A percentile compares a stretch with the other conserved stretches of the same genome.
Conservation (phyloP, 2,329 filamentous ascomycete genomes). For the Pseudocercospora fijiensis region DNA sequence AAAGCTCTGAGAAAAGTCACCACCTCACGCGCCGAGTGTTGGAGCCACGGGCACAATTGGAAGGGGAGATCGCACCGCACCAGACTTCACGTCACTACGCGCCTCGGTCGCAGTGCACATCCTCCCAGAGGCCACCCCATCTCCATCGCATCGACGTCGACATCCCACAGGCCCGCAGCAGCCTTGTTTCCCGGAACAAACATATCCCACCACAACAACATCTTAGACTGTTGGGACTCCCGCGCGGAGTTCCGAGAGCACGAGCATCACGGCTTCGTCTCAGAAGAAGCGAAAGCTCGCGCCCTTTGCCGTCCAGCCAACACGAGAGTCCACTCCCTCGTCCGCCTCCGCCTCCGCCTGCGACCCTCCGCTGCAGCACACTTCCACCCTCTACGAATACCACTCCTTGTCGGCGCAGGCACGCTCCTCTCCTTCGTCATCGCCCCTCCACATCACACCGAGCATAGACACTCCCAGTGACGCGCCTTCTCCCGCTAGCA, state of each 20-base stretch:
- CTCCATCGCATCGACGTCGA: neutral
- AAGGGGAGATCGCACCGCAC: neutral
- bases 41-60: neutral
- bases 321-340: constrained; percentile 5
- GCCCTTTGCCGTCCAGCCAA: constrained; percentile 27
- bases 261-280: constrained; percentile 29
- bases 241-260: constrained; percentile 14
- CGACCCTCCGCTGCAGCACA: constrained; percentile 17
- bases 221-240: neutral
- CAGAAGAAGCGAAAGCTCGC: constrained; percentile 50
- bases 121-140: neutral
- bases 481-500: constrained; percentile 25
- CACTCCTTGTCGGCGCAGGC: constrained; percentile 23
- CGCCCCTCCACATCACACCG: constrained; percentile 18
- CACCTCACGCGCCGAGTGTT: neutral
- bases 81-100: neutral
- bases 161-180: neutral
- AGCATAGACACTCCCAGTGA: constrained; percentile 18
- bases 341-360: constrained; percentile 4
- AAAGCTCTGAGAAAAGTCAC: constrained; percentile 1
- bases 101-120: neutral
- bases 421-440: constrained; percentile 30
- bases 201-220: neutral
- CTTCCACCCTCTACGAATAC: constrained; percentile 14
- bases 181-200: neutral